Conservation (phyloP, 2,329 filamentous ascomycete genomes). For the Camillea tinctor region DNA sequence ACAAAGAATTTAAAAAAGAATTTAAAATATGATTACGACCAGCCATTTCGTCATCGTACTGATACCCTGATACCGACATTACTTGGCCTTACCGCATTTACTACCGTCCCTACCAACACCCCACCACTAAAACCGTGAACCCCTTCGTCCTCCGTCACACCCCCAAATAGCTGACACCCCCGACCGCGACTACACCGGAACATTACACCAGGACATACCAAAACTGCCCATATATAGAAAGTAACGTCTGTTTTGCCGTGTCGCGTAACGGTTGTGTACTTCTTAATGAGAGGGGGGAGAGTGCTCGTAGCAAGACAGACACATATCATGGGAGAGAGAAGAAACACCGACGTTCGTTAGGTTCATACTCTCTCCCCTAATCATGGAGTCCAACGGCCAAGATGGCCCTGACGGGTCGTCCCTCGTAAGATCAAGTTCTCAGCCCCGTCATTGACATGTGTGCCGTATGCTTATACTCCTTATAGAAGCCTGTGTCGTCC, state of each 20-base stretch:
- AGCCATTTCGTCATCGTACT: constrained; percentile 19
- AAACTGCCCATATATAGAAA: background rate
- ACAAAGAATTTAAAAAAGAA: constrained; percentile 8
- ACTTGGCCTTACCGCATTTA: background rate
- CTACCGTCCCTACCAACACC: constrained; percentile 2
- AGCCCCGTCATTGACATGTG: constrained; percentile 5
- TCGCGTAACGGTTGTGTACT: background rate
- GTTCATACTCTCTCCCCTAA: constrained; percentile 25
- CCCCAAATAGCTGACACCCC: background rate
- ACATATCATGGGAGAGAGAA: constrained; percentile 25
- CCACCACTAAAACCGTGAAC: background rate
- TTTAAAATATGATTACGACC: background rate
- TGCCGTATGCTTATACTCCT: constrained; percentile 24
- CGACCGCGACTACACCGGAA: background rate
- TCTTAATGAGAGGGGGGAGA: background rate
- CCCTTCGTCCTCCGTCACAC: background rate
- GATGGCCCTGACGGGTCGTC: constrained; percentile 75
- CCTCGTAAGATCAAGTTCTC: constrained; percentile 57
- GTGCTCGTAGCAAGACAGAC: constrained; percentile 7
- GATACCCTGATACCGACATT: constrained; percentile 11
- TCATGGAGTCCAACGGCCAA: constrained; percentile 45
- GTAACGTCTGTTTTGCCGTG: background rate
- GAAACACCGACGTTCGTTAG: constrained; percentile 14
- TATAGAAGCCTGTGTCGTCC: constrained; percentile 77
- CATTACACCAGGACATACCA: background rate